These are phyloP conservation scores for Venturiaceae sp. DNA, from an alignment of 2,329 filamentous ascomycete species.

Conservation along the genomic window DNA sequence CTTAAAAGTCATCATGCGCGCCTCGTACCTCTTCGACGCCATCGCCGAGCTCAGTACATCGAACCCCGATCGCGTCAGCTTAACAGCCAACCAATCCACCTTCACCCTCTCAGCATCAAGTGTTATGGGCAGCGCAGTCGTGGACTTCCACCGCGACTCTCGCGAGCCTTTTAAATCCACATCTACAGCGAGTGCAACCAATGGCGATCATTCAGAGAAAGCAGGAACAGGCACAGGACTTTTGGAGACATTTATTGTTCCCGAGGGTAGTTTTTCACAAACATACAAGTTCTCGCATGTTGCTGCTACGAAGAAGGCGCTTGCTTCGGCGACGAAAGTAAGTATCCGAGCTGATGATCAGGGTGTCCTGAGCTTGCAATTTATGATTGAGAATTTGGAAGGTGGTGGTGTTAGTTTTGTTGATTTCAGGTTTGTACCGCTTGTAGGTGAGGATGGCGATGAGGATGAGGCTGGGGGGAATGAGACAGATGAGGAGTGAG, in stretches of 20 bases:
- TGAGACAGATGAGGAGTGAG: slow-evolving; percentile 1
- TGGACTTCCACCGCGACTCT: slow-evolving; percentile 46
- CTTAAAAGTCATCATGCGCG: slow-evolving; percentile 93
- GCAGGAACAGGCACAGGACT: slow-evolving; percentile 22
- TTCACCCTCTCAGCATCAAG: slow-evolving; percentile 63
- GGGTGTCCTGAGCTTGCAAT: slow-evolving; percentile 87
- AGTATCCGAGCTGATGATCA: slow-evolving; percentile 81
- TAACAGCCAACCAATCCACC: slow-evolving; percentile 54
- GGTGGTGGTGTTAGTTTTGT: slow-evolving; percentile 58
- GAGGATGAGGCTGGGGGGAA: background rate
- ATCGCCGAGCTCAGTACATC: slow-evolving; percentile 59
- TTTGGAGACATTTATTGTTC: slow-evolving; percentile 65
- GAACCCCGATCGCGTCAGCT: slow-evolving; percentile 60
- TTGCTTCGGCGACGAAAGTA: slow-evolving; percentile 86
- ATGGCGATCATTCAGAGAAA: background rate
- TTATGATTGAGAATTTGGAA: slow-evolving; percentile 83
- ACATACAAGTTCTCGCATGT: slow-evolving; percentile 82
- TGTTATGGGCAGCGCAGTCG: slow-evolving; percentile 48
- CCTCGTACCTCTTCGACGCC: slow-evolving; percentile 61
- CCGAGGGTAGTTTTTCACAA: slow-evolving; percentile 33
- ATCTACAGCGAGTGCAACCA: background rate
- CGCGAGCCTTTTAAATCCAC: slow-evolving; percentile 20
- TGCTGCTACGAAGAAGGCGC: slow-evolving; percentile 80
- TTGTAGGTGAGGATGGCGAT: slow-evolving; percentile 47
- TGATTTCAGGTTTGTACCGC: slow-evolving; percentile 75